A percentile compares a stretch with the other conserved stretches of the same genome.
Conservation (phyloP, 306 rosid species). For the Castanea mollissima region DNA sequence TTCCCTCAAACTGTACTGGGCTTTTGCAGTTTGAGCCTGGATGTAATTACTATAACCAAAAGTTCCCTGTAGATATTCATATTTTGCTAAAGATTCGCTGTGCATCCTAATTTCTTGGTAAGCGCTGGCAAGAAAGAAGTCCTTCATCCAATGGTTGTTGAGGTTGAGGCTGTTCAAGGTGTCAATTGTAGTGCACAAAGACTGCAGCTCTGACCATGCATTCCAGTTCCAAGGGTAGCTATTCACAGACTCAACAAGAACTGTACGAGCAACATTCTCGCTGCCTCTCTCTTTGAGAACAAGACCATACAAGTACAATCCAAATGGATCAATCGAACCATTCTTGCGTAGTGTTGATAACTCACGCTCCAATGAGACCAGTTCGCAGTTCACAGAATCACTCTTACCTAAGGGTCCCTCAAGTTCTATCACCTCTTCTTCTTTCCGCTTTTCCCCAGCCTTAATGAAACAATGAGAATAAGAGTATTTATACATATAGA, state of each 20-base stretch:
- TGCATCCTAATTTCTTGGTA: conserved; percentile 94
- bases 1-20: conserved; percentile 84
- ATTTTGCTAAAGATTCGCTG: conserved; percentile 66
- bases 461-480: conserved; percentile 24
- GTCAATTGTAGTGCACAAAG: conserved; percentile 71
- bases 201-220: conserved; percentile 95
- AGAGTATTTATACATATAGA: neutral
- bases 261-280: conserved; percentile 71
- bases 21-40: conserved; percentile 93
- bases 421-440: conserved; percentile 94
- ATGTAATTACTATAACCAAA: conserved; percentile 82
- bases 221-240: conserved; percentile 99
- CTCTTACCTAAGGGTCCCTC: conserved; percentile 94
- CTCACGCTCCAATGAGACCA: conserved; percentile 82
- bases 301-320: conserved; percentile 79
- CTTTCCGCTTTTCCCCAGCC: conserved; percentile 99
- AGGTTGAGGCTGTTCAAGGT: conserved; percentile 71
- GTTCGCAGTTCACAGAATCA: conserved; percentile 61
- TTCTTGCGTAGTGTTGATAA: conserved; percentile 75
- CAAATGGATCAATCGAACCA: conserved; percentile 73
- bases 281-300: conserved; percentile 89
- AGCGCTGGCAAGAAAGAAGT: conserved; percentile 83
- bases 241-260: conserved; percentile 89
- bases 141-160: conserved; percentile 95
- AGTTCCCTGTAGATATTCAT: conserved; percentile 66